Evolutionary conservation across 1,284 basidiomycete species (phyloP).

Genomic region (Abortiporus biennis): DNA sequence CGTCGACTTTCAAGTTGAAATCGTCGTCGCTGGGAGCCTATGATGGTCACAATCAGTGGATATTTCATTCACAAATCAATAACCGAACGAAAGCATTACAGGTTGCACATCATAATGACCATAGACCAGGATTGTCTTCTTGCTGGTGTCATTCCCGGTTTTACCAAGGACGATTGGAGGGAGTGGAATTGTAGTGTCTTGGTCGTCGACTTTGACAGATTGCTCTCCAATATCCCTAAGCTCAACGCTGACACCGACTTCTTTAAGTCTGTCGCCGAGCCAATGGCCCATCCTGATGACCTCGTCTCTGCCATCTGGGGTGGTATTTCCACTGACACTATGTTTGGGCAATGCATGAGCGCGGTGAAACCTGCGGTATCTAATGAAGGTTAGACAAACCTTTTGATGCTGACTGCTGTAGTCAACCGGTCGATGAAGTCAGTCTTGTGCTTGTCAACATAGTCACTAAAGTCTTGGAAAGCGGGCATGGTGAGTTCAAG

Average conservation of each 20-base stretch:
- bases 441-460: neutral
- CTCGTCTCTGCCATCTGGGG: neutral
- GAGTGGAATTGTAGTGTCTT: neutral
- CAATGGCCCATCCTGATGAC: conserved; percentile 4
- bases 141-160: conserved; percentile 78
- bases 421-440: conserved; percentile 2
- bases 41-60: too few species aligned
- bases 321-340: conserved; percentile 7
- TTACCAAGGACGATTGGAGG: conserved; percentile 60
- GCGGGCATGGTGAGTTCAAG: conserved; percentile 21
- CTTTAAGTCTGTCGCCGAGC: conserved; percentile 1
- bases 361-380: too few species aligned
- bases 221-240: conserved; percentile 1
- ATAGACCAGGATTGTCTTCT: conserved; percentile 92
- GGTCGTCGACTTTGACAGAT: conserved; percentile 2
- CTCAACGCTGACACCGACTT: conserved; percentile 1
- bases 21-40: too few species aligned
- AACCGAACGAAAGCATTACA: neutral
- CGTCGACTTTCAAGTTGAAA: neutral
- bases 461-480: neutral
- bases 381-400: conserved; percentile 1
- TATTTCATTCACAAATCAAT: too few species aligned
- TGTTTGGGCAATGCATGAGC: too few species aligned
- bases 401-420: conserved; percentile 2
- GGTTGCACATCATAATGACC: conserved; percentile 77